Base-by-base conservation (phyloP, 2,329 filamentous ascomycete genomes). In the Neonectria ditissima region DNA sequence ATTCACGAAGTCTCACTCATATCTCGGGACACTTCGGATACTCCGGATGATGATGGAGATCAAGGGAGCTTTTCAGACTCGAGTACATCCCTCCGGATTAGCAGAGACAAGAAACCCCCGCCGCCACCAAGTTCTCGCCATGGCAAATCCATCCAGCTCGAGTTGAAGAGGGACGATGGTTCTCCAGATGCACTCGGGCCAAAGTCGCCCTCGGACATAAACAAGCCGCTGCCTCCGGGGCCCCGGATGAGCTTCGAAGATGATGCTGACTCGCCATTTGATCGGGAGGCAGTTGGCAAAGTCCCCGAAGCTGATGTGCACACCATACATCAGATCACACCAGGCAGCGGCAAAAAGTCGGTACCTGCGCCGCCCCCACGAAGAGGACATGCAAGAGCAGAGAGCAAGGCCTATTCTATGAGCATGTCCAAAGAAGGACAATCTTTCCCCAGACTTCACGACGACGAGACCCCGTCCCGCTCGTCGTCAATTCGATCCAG, bases 101-200 rank as follows among this genome's bases (percentile, higher is more conserved):
- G 55, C 43, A 80, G 67, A 63, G 74, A 74, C 37, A 91, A 90
- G 74, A 89, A 87, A 77, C 87, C 87, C 66, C 91, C 91, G 14
- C 92, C 92, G 7, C 92, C 92, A 22, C 84, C 84, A 11, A 93
- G 86, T 74, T 93, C 91, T 55, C 88, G 92, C 58, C 92, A 94
- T 79, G 93, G 93, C 5, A 94, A 91, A 77, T 84, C 90, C 18
- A 91, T 95, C 67, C 88, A 84, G 68, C 81, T 45, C 80, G 80
- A 79, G 55, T 75, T 82, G 62, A 69, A 81, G 74, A 61, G 63
- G 20, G 53, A 43, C 2, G 45, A 79, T 75, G 74, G 78, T 67
- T 60, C 65, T 34, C 37, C 62, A 2, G 68, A 67, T 55, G 65
- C 63, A 37, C 68, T 70, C 13, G 50, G 55, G 22, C 59, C 62